Conservation (phyloP, 140 eudicot species). For the Erigeron philadelphicus region DNA sequence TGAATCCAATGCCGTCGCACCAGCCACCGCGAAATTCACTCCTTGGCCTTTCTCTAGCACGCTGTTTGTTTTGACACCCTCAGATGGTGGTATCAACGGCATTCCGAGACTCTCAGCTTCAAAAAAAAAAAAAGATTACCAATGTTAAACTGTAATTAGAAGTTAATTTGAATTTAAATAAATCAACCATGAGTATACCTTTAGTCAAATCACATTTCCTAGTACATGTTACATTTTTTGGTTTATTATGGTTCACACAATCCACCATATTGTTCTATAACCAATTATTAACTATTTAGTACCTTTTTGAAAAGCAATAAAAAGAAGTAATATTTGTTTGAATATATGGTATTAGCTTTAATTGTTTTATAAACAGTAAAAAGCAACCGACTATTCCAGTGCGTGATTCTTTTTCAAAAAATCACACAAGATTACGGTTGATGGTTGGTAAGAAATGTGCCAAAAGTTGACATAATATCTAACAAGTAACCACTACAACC, state of each 20-base stretch:
- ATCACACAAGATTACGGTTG: no score
- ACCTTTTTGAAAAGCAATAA: background rate
- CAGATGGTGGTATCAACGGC: conserved; percentile 45
- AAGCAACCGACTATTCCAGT: no score
- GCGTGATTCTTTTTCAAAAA: no score
- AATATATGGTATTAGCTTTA: no score
- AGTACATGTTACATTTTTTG: conserved; percentile 1
- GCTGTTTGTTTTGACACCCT: conserved; percentile 26
- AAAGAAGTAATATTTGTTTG: no score
- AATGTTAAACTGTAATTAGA: background rate
- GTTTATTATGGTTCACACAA: conserved; percentile 22
- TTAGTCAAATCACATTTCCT: conserved; percentile 4
- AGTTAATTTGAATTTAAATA: background rate
- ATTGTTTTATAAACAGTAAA: no score
- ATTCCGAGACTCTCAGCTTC: conserved; percentile 51
- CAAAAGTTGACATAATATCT: no score
- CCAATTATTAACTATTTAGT: background rate
- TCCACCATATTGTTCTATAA: conserved; percentile 19
- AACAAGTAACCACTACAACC: no score
- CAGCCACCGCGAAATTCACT: conserved; percentile 73
- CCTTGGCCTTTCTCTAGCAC: conserved; percentile 33
- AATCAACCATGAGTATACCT: background rate
- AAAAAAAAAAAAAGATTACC: background rate
- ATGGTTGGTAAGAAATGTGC: no score
- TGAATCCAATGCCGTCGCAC: conserved; percentile 55